Conservation (phyloP, 768 basidiomycete genomes). For the Mycena kentingensis region DNA sequence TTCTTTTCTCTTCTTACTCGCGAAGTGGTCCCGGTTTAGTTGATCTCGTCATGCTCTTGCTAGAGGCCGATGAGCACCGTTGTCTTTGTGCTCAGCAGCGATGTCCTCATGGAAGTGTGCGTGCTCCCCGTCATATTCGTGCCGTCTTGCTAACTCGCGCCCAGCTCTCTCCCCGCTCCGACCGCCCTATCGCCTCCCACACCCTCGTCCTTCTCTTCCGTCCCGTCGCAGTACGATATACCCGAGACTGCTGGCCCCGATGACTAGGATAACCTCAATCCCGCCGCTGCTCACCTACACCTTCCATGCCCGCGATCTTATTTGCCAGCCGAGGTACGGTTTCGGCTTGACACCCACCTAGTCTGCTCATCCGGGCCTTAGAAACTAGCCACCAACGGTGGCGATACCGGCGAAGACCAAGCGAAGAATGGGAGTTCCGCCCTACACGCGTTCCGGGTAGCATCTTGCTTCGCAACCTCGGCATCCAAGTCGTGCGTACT, state of each 20-base stretch:
- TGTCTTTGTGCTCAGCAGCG: too few species aligned
- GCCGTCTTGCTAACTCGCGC: background rate
- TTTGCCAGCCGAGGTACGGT: conserved; percentile 29
- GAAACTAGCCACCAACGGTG: background rate
- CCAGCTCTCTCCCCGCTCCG: background rate
- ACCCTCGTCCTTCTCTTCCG: background rate
- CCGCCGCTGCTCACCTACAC: conserved; percentile 51
- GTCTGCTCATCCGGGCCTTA: background rate
- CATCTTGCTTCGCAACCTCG: conserved; percentile 84
- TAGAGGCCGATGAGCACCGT: too few species aligned
- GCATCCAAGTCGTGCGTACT: conserved; percentile 81
- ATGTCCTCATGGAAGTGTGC: background rate
- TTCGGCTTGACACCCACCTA: background rate
- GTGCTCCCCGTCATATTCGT: background rate
- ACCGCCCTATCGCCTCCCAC: background rate
- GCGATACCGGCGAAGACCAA: conserved; percentile 11
- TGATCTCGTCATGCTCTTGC: too few species aligned
- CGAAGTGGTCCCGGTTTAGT: too few species aligned
- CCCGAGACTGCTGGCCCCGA: conserved; percentile 5
- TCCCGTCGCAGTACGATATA: background rate
- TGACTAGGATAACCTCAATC: conserved; percentile 28
- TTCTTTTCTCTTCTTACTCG: too few species aligned
- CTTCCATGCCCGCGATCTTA: conserved; percentile 50
- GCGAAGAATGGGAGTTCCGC: conserved; percentile 63
- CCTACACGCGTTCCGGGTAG: conserved; percentile 77